These are phyloP conservation scores for Venustampulla echinocandica DNA, from an alignment of 495 filamentous ascomycete genomes.

Conservation along the genomic window DNA sequence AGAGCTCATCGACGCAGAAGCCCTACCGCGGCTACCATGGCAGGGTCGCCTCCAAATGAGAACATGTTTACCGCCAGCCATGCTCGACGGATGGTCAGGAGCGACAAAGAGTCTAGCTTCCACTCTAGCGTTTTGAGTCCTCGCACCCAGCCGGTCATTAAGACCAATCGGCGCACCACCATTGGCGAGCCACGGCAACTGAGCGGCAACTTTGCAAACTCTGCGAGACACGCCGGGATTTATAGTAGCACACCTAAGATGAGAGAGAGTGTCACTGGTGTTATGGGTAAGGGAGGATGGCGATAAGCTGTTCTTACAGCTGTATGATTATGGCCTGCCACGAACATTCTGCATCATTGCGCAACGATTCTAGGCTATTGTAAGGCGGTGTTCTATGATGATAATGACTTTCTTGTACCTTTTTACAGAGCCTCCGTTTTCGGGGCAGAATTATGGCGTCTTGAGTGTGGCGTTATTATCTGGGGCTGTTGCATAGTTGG, in stretches of 20 bases:
- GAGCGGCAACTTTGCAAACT: constrained; percentile 8
- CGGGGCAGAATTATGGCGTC: not conserved
- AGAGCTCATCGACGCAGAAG: constrained; percentile 53
- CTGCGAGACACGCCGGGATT: constrained; percentile 13
- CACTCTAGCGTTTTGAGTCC: constrained; percentile 56
- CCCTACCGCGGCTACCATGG: constrained; percentile 42
- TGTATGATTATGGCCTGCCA: not conserved
- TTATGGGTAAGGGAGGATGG: constrained; percentile 21
- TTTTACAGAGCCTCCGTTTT: not conserved
- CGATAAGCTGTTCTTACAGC: constrained; percentile 5
- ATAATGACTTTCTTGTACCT: constrained; percentile 18
- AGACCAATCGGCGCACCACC: constrained; percentile 26
- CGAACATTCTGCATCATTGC: constrained; percentile 2
- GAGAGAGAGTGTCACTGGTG: constrained; percentile 18
- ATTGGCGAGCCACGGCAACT: constrained; percentile 18
- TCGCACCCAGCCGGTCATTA: constrained; percentile 56
- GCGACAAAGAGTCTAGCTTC: constrained; percentile 47
- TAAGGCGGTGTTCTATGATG: constrained; percentile 11
- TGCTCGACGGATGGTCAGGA: constrained; percentile 62
- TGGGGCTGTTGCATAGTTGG: constrained; percentile 1
- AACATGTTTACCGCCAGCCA: constrained; percentile 61
- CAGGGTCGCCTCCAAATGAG: constrained; percentile 49
- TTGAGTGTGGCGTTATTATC: constrained; percentile 2
- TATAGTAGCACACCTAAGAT: constrained; percentile 14
- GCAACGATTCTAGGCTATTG: not conserved